phyloP scores from a whole-genome alignment of 1,139 yeast species.

The Debaryomyces psychrophilus region DNA sequence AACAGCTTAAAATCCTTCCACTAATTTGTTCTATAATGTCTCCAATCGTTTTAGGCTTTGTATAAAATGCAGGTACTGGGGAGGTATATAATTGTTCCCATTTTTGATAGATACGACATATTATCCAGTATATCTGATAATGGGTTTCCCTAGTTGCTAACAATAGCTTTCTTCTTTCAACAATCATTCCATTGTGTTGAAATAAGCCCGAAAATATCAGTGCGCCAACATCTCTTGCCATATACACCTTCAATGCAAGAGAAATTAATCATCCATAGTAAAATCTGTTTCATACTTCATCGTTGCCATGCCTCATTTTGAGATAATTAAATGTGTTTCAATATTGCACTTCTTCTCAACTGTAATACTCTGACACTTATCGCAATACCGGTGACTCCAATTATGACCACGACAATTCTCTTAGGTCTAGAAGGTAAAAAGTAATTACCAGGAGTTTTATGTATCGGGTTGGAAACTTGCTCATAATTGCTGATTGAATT shows the following conservation, averaged over 20 bases:
- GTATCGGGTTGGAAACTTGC: background rate
- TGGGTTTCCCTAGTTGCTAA: slow-evolving; percentile 24
- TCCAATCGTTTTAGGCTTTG: slow-evolving; percentile 19
- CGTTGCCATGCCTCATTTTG: slow-evolving; percentile 25
- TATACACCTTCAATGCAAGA: slow-evolving; percentile 18
- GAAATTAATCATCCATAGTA: slow-evolving; percentile 15
- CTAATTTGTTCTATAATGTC: slow-evolving; percentile 21
- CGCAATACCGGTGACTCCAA: slow-evolving; percentile 24
- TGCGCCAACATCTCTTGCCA: slow-evolving; percentile 21
- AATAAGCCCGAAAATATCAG: slow-evolving; percentile 25
- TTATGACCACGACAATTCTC: slow-evolving; percentile 23
- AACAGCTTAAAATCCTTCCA: slow-evolving; percentile 21
- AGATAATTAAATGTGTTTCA: slow-evolving; percentile 22
- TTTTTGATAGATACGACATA: slow-evolving; percentile 18
- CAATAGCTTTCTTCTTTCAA: slow-evolving; percentile 20
- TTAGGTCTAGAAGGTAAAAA: slow-evolving; percentile 13
- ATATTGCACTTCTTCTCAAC: slow-evolving; percentile 14
- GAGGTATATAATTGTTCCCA: slow-evolving; percentile 22
- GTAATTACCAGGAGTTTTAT: background rate
- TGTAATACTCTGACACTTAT: slow-evolving; percentile 19
- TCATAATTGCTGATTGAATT: background rate
- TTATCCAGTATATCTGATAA: slow-evolving; percentile 24
- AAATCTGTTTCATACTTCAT: slow-evolving; percentile 24
- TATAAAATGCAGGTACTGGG: slow-evolving; percentile 25
- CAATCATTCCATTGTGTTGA: slow-evolving; percentile 26